Conservation (phyloP, 176 grass and related monocot species). For the Cocos nucifera region DNA sequence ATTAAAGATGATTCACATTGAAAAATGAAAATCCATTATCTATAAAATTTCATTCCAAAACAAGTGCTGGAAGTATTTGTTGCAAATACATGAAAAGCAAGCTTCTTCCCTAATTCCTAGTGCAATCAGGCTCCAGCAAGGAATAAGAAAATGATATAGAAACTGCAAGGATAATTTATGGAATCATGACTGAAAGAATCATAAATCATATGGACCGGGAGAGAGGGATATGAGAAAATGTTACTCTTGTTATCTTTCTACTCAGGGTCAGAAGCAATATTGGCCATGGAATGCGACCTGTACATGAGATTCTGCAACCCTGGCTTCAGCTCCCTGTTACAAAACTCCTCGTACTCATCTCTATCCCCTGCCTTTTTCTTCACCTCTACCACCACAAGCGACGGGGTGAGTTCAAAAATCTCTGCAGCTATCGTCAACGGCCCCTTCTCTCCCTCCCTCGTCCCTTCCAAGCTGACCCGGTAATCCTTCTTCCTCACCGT, state of each 20-base stretch:
- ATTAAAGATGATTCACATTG: no score
- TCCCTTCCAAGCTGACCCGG: conserved; percentile 15
- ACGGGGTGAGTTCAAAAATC: conserved; percentile 16
- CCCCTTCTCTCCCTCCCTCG: conserved; percentile 5
- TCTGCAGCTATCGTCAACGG: conserved; percentile 13
- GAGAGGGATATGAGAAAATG: neutral
- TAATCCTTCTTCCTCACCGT: conserved; percentile 8
- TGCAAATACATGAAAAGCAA: no score
- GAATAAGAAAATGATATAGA: no score
- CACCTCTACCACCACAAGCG: conserved; percentile 7
- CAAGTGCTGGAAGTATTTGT: no score
- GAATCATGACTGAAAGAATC: no score
- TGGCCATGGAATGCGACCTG: neutral
- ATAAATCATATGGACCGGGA: no score
- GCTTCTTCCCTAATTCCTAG: no score
- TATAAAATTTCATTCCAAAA: no score
- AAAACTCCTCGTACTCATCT: conserved; percentile 10
- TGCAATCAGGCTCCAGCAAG: no score
- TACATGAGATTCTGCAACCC: conserved; percentile 2
- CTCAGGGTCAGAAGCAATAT: neutral
- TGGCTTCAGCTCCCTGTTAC: conserved; percentile 10
- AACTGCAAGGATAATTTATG: no score
- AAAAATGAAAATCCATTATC: no score
- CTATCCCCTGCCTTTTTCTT: conserved; percentile 14
- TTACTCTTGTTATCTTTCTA: neutral